phyloP scores from a whole-genome alignment of 306 rosid species.

The Trifolium dubium region DNA sequence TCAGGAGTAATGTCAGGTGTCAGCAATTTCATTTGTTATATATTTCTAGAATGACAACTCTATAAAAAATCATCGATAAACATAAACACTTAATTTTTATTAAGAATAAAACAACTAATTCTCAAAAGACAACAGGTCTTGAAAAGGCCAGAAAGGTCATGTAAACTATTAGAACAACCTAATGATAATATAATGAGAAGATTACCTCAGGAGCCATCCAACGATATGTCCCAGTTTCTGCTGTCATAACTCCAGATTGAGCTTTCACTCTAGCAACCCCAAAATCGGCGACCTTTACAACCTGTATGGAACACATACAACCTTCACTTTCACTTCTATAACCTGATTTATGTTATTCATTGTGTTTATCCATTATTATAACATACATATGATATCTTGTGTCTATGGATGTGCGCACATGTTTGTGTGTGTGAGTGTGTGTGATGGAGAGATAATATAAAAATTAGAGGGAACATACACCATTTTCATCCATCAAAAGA shows the following conservation, averaged over 20 bases:
- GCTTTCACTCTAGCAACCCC: conserved; percentile 97
- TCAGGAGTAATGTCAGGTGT: background rate
- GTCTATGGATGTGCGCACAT: background rate
- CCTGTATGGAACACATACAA: conserved; percentile 50
- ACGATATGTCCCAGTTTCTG: conserved; percentile 98
- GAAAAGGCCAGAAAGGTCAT: conserved; percentile 34
- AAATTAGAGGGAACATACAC: conserved; percentile 52
- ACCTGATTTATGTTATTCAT: conserved; percentile 17
- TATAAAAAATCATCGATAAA: conserved; percentile 2
- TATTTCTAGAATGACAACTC: background rate
- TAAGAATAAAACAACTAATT: conserved; percentile 23
- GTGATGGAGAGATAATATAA: conserved; percentile 1
- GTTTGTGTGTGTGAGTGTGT: background rate
- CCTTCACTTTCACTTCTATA: conserved; percentile 32
- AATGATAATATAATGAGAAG: conserved; percentile 19
- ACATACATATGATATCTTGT: conserved; percentile 1
- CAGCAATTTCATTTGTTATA: conserved; percentile 25
- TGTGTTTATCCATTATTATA: background rate
- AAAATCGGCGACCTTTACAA: conserved; percentile 97
- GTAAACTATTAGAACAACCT: conserved; percentile 39
- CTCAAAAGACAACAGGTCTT: background rate
- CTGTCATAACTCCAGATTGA: conserved; percentile 98
- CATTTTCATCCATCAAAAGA: conserved; percentile 97
- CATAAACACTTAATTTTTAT: background rate
- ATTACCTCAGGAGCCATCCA: conserved; percentile 99